Base-by-base conservation (phyloP, 768 basidiomycete species). In the Russula earlei region DNA sequence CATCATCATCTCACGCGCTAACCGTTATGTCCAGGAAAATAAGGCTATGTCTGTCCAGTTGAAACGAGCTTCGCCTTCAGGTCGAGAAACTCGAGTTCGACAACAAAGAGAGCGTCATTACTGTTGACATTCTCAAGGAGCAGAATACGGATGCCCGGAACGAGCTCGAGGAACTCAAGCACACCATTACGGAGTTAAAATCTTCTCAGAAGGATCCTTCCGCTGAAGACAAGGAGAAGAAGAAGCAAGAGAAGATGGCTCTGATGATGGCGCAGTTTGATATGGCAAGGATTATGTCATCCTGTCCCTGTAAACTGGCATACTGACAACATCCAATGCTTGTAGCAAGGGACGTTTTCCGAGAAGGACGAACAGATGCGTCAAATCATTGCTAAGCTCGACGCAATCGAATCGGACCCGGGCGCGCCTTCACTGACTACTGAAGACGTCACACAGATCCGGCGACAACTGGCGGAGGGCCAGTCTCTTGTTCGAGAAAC, bases 191-290 rank as follows among this genome's bases (percentile, higher is more conserved):
- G 17, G 91, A 93, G 45, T 71, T 91, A 62, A 92, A 90, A 74
- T 73, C 76, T 34, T 77, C 83, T 12, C 89, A 93, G 70, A 88
- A 85, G 70, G 88, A 90, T 58, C 81, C 86, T 15, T 85, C 86
- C 37, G 84, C 84, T 31, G 96, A 98, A 69, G 96, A 97, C 69
- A 97, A 94, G 74, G 96, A 99, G 77, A 96, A 91, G 77, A 83
- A 89, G 70, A 98, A 98, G 71, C 92, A 95, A 66, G 95, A 98
- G 75, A 97, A 97, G 79, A 91, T 99, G 89, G 93, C 91, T 9
- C 76, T 93, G 62, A 96, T 99, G 91, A 97, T 99, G 95, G 91
- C 95, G 56, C 94, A 95, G 70, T 95, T 99, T 63, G 94, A 98
- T 71, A 80, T 87, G 59, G 95, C 95, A 62, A 66, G 87, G 74